Evolutionary conservation across 495 filamentous ascomycete genomes (phyloP).

Genomic region (Ramalina peruviana): DNA sequence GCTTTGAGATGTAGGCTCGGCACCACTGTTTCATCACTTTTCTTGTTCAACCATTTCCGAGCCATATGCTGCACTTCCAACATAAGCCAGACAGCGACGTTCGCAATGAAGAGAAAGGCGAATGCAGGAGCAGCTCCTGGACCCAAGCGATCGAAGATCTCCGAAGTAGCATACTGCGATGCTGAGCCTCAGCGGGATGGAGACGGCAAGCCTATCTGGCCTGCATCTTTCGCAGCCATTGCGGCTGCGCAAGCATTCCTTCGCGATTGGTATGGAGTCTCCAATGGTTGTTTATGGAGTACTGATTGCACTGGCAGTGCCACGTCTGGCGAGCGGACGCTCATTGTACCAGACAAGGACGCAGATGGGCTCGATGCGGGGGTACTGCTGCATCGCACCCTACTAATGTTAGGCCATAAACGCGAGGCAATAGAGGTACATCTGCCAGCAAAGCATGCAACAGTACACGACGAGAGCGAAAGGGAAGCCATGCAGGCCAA

Average conservation of each 20-base stretch:
- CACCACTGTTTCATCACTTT: too few relatives aligned
- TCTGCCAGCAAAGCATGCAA: slow-evolving; percentile 36
- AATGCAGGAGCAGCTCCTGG: slow-evolving; percentile 3
- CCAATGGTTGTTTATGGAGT: not conserved
- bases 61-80: too few relatives aligned
- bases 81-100: too few relatives aligned
- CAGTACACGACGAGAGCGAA: slow-evolving; percentile 33
- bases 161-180: slow-evolving; percentile 24
- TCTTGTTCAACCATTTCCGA: too few relatives aligned
- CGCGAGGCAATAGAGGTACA: slow-evolving; percentile 33
- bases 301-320: not conserved
- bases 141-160: slow-evolving; percentile 10
- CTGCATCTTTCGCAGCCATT: slow-evolving; percentile 36
- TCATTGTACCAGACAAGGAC: slow-evolving; percentile 49
- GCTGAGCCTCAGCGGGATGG: slow-evolving; percentile 22
- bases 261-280: slow-evolving; percentile 23
- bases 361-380: slow-evolving; percentile 46
- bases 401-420: slow-evolving; percentile 34
- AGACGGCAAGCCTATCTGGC: slow-evolving; percentile 35
- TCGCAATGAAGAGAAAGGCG: slow-evolving; percentile 19
- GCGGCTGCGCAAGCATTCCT: slow-evolving; percentile 30
- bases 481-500: slow-evolving; percentile 30
- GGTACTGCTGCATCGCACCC: slow-evolving; percentile 39
- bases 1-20: too few relatives aligned
- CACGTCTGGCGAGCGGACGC: slow-evolving; percentile 14